Percentiles rank a stretch among this genome's conserved stretches.
Conservation (phyloP, 768 basidiomycete genomes). For the Suillus decipiens region DNA sequence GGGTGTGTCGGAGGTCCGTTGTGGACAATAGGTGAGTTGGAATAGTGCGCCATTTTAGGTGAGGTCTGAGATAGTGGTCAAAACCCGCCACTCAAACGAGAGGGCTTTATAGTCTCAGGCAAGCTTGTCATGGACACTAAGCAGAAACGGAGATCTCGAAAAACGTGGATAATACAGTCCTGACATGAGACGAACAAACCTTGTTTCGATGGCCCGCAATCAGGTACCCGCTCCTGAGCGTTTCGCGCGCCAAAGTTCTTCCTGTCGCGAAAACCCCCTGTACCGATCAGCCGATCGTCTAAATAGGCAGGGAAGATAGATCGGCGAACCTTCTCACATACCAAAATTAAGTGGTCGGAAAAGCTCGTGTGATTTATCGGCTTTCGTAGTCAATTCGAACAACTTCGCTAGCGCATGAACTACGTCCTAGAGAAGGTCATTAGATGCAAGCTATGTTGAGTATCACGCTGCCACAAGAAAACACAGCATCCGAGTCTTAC, state of each 20-base stretch:
- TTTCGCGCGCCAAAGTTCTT: constrained; percentile 19
- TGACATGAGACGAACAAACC: constrained; percentile 33
- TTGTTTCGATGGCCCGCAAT: constrained; percentile 23
- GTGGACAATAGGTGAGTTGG: constrained; percentile 20
- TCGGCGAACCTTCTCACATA: constrained; percentile 25
- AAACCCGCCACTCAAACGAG: constrained; percentile 7
- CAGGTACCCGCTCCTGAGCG: constrained; percentile 27
- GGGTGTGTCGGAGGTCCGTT: constrained; percentile 32
- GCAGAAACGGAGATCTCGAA: constrained; percentile 25
- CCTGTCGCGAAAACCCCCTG: constrained; percentile 17
- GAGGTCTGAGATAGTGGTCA: constrained; percentile 13
- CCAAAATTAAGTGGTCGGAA: constrained; percentile 11
- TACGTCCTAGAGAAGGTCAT: neutral
- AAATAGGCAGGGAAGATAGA: constrained; percentile 18
- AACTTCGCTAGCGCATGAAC: neutral
- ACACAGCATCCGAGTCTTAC: neutral
- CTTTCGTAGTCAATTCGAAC: neutral
- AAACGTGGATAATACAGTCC: constrained; percentile 29
- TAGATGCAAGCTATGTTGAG: neutral
- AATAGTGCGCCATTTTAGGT: constrained; percentile 15
- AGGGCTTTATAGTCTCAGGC: constrained; percentile 28
- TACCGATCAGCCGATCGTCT: constrained; percentile 18
- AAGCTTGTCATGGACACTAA: constrained; percentile 16
- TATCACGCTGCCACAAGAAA: neutral
- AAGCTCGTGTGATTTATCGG: constrained; percentile 21